Percentiles rank a stretch among this genome's conserved stretches.
These are phyloP conservation scores for Colletotrichum tabaci DNA, from an alignment of 2,329 filamentous ascomycete species.

Conservation along the genomic window DNA sequence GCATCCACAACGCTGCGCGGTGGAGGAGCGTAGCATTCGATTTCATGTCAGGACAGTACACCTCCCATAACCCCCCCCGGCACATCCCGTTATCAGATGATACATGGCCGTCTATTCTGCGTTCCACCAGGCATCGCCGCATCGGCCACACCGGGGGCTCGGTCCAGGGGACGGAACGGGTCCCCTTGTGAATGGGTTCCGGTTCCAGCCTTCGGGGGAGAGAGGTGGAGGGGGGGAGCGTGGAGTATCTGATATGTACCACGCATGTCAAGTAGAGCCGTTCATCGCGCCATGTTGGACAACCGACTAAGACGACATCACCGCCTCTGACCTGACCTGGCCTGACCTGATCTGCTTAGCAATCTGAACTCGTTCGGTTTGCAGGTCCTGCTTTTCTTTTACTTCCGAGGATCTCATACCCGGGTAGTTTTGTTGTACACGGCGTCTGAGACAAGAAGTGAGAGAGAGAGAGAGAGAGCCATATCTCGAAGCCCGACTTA, in stretches of 20 bases:
- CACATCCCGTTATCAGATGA: constrained; percentile 32
- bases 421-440: background rate
- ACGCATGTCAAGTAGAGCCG: background rate
- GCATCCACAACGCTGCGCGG: constrained; percentile 21
- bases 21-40: constrained; percentile 16
- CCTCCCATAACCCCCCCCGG: constrained; percentile 4
- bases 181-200: constrained; percentile 15
- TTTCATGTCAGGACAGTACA: constrained; percentile 19
- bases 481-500: constrained; percentile 22
- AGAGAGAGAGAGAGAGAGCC: background rate
- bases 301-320: constrained; percentile 3
- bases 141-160: constrained; percentile 26
- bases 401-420: background rate
- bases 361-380: constrained; percentile 20
- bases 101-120: constrained; percentile 7
- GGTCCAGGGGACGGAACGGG: constrained; percentile 20
- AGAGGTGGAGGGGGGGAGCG: too few relatives aligned
- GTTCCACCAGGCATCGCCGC: background rate
- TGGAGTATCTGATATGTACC: constrained; percentile 15
- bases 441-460: too few relatives aligned
- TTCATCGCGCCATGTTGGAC: constrained; percentile 16
- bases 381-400: background rate
- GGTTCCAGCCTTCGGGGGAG: constrained; percentile 1
- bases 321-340: constrained; percentile 16
- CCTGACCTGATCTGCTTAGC: constrained; percentile 24